phyloP scores from a whole-genome alignment of 495 filamentous ascomycete genomes.

The Terfezia claveryi region DNA sequence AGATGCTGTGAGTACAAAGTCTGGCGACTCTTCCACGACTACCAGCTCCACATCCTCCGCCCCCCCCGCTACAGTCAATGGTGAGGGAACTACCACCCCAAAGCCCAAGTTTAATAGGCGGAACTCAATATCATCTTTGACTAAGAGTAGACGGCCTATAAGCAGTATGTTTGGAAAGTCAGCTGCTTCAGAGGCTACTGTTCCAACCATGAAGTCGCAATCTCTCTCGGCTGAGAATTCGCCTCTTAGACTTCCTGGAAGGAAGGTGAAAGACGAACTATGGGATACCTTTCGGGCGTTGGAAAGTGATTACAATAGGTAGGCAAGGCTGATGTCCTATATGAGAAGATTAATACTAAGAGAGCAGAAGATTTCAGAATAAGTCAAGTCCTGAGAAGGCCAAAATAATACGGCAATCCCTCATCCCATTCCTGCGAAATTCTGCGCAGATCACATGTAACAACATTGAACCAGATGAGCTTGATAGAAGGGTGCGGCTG shows the following conservation, averaged over 20 bases:
- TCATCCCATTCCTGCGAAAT: slow-evolving; percentile 66
- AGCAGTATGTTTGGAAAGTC: slow-evolving; percentile 11
- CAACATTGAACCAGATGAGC: slow-evolving; percentile 48
- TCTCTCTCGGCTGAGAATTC: background rate
- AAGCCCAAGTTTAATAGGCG: background rate
- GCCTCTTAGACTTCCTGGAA: background rate
- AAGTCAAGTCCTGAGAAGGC: slow-evolving; percentile 58
- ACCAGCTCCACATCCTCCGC: slow-evolving; percentile 13
- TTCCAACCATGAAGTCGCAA: slow-evolving; percentile 3
- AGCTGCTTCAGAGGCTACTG: slow-evolving; percentile 13
- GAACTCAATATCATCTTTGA: slow-evolving; percentile 4
- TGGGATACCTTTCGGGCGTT: slow-evolving; percentile 65
- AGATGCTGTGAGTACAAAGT: slow-evolving; percentile 12
- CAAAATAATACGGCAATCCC: slow-evolving; percentile 49
- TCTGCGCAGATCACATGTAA: slow-evolving; percentile 51
- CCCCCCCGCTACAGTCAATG: slow-evolving; percentile 7
- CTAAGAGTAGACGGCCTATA: slow-evolving; percentile 8
- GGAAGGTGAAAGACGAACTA: slow-evolving; percentile 45
- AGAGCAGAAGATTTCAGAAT: slow-evolving; percentile 38
- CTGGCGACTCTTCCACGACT: slow-evolving; percentile 14
- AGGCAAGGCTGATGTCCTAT: background rate
- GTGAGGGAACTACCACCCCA: background rate
- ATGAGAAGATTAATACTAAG: too few species aligned
- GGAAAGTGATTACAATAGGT: slow-evolving; percentile 67
- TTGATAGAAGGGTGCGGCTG: slow-evolving; percentile 62